Evolutionary conservation across 2,329 filamentous ascomycete genomes (phyloP).

Genomic region (Cladosporium halotolerans): DNA sequence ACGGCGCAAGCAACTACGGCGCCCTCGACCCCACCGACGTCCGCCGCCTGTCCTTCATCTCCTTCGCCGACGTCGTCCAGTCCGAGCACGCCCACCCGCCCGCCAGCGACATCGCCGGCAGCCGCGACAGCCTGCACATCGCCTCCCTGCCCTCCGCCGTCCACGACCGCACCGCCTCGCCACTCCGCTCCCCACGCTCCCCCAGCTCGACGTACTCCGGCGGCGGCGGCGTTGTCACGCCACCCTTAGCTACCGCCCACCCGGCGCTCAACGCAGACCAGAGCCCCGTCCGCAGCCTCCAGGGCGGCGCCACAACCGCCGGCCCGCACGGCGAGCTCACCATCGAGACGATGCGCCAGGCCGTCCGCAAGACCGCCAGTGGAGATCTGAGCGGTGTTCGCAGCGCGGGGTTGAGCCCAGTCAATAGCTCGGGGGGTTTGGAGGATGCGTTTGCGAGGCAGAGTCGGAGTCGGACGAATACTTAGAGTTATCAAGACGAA

Average conservation of each 20-base stretch:
- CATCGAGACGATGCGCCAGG: slow-evolving; percentile 91
- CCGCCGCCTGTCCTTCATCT: slow-evolving; percentile 85
- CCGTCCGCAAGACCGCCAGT: slow-evolving; percentile 76
- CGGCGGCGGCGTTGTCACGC: background rate
- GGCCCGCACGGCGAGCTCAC: slow-evolving; percentile 62
- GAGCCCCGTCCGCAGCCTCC: slow-evolving; percentile 3
- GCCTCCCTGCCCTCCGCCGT: slow-evolving; percentile 20
- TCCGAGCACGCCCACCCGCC: slow-evolving; percentile 54
- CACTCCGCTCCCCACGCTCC: slow-evolving; percentile 63
- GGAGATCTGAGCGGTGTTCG: slow-evolving; percentile 54
- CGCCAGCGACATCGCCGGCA: slow-evolving; percentile 34
- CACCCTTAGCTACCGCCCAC: background rate
- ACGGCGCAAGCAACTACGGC: slow-evolving; percentile 68
- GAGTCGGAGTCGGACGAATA: slow-evolving; percentile 8
- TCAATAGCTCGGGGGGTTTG: background rate
- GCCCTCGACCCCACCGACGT: slow-evolving; percentile 72
- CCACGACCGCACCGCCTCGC: slow-evolving; percentile 67
- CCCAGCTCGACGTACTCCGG: slow-evolving; percentile 19
- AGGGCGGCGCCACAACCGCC: slow-evolving; percentile 6
- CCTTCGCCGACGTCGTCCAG: slow-evolving; percentile 92
- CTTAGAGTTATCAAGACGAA: background rate
- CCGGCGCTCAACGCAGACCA: background rate
- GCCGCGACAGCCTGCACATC: slow-evolving; percentile 61
- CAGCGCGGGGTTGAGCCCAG: slow-evolving; percentile 6
- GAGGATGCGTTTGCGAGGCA: slow-evolving; percentile 8